A percentile compares a stretch with the other conserved stretches of the same genome.
Conservation (phyloP, 2,329 filamentous ascomycete species). For the Cladosporium colombiae region DNA sequence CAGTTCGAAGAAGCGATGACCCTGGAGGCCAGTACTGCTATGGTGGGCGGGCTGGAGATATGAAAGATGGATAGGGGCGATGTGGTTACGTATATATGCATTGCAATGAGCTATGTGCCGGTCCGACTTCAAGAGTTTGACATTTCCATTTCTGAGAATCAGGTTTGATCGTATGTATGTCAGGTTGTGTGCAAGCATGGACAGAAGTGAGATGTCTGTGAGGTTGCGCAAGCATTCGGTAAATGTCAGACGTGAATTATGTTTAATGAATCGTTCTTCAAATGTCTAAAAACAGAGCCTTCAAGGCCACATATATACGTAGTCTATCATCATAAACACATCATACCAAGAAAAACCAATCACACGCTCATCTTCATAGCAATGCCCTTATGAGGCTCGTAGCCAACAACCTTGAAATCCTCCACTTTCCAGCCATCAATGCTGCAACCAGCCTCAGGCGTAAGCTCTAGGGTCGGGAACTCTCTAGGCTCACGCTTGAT, state of each 20-base stretch:
- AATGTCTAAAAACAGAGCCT: neutral
- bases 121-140: neutral
- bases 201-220: neutral
- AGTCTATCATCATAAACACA: neutral
- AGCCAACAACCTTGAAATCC: constrained; percentile 84
- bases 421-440: constrained; percentile 90
- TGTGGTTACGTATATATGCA: neutral
- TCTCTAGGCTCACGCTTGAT: constrained; percentile 74
- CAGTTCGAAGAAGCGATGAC: constrained; percentile 1
- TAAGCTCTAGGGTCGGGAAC: constrained; percentile 79
- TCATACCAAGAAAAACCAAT: constrained; percentile 1
- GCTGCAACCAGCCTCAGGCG: constrained; percentile 65
- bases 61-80: neutral
- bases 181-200: neutral
- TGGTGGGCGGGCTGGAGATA: constrained; percentile 7
- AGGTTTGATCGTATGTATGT: neutral
- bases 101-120: neutral
- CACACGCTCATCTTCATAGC: constrained; percentile 97
- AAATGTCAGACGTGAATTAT: neutral
- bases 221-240: neutral
- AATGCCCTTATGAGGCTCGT: constrained; percentile 87
- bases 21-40: neutral
- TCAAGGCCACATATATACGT: neutral
- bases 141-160: neutral
- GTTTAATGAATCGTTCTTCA: neutral